Conservation (phyloP, 129 eudicot species). For the Helichrysum umbraculigerum region DNA sequence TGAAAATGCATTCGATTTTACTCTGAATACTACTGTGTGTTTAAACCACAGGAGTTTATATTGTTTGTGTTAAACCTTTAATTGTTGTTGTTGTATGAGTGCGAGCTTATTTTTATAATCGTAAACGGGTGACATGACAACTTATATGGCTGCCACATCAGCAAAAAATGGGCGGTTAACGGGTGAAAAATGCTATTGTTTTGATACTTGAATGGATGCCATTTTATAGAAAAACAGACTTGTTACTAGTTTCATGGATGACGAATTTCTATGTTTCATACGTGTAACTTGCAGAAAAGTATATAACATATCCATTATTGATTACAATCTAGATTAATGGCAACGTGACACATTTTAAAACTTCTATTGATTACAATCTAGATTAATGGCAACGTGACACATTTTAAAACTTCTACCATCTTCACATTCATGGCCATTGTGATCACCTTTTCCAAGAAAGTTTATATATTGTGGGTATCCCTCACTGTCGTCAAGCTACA, state of each 20-base stretch:
- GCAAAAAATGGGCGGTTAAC: background rate
- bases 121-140: background rate
- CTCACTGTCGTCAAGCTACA: no score
- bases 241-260: background rate
- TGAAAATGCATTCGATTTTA: background rate
- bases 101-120: background rate
- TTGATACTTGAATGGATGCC: background rate
- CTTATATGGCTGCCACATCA: background rate
- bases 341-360: no score
- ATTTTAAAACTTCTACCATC: no score
- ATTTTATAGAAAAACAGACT: no score
- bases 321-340: no score
- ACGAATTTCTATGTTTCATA: background rate
- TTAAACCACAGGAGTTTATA: background rate
- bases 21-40: background rate
- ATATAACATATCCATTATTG: no score
- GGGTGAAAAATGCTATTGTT: background rate
- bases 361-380: no score
- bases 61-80: background rate
- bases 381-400: no score
- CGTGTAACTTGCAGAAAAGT: no score
- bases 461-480: no score
- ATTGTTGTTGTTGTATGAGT: background rate
- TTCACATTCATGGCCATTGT: no score
- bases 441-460: no score